Evolutionary conservation across 2,329 filamentous ascomycete species (phyloP), one percentile per base, ranked within the genome.

Genomic region (Fusarium ambrosium): DNA sequence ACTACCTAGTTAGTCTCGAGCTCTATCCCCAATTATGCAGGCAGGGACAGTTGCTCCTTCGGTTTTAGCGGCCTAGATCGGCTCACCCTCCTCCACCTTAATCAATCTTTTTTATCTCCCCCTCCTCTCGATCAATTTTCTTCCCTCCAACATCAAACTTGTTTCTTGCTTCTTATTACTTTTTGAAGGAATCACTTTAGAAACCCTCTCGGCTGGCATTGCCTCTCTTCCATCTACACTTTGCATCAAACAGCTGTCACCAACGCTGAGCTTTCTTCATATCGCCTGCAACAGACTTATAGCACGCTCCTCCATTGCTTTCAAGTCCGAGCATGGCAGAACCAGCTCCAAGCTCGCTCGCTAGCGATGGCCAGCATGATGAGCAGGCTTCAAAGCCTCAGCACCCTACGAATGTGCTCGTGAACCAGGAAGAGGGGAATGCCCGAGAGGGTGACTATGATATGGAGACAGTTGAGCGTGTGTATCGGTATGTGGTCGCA

Each of bases 271-370:
- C 18, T 24, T 32, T 18, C 62, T n/a, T 20, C 18, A 18, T 14
- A 53, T 60, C 53, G 32, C 68, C 64, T 62, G 68, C 69, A 59
- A 63, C 29, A 83, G 83, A 85, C 86, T 84, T 80, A 81, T 84
- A 86, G 86, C 86, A 88, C 80, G 85, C 86, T 78, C 82, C 74
- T 84, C 86, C 86, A 87, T 88, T 88, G 86, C 86, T 87, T 81
- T 84, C 78, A 76, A 81, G 85, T 85, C 84, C 27, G 78, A 86
- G 83, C 84, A 88, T 88, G 87, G 85, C 85, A 75, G 77, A 82
- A 70, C 77, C 77, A 71, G 71, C 79, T 69, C 70, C 74, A 55
- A 76, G 75, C 61, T 77, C 81, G 72, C 81, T 77, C 60, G 66
- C 69, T 72, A 83, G 80, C 73, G 83, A 81, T 68, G 75, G 78